These are phyloP conservation scores for Medicago truncatula DNA, from an alignment of 306 rosid genomes.

Conservation along the genomic window MtrunA17r5.0-ANR NC_053045.1:36309001-36309500, in stretches of 20 bases:
- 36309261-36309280: constrained; percentile 60
- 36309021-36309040: constrained; percentile 95
- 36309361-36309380: constrained; percentile 60
- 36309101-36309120: constrained; percentile 52
- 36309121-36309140: constrained; percentile 47
- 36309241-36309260: constrained; percentile 23
- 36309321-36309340: constrained; percentile 73
- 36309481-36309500: too few species aligned
- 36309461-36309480: constrained; percentile 20
- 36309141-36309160: constrained; percentile 49
- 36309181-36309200: constrained; percentile 38
- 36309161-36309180: constrained; percentile 69
- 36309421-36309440: constrained; percentile 21
- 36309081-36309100: constrained; percentile 54
- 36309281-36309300: constrained; percentile 77
- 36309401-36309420: constrained; percentile 51
- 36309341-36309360: constrained; percentile 88
- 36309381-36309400: constrained; percentile 44
- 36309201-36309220: constrained; percentile 1
- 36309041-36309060: constrained; percentile 94
- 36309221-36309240: not conserved
- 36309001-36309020: constrained; percentile 94
- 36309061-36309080: constrained; percentile 55
- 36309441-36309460: constrained; percentile 4
- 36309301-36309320: constrained; percentile 74